A percentile compares a stretch with the other conserved stretches of the same genome.
These are phyloP conservation scores for Phaeosphaeriaceae sp. DNA, from an alignment of 2,329 filamentous ascomycete species.

Conservation along the genomic window DNA sequence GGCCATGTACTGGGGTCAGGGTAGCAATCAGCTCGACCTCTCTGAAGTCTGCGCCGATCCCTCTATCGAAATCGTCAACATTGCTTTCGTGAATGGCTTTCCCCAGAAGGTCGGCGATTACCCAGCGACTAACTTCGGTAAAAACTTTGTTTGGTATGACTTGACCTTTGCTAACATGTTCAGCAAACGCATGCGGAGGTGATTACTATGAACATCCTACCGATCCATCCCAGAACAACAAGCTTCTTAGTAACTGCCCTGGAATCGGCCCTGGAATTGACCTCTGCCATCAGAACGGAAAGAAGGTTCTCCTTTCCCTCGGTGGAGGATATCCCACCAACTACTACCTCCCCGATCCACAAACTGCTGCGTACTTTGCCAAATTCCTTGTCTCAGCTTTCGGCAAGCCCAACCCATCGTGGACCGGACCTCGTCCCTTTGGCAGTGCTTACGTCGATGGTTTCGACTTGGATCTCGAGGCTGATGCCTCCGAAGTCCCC, in stretches of 20 bases:
- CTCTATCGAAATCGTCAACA: conserved; percentile 61
- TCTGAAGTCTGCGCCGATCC: conserved; percentile 59
- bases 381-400: conserved; percentile 60
- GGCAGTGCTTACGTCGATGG: conserved; percentile 56
- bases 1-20: conserved; percentile 64
- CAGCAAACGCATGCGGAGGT: conserved; percentile 53
- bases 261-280: conserved; percentile 47
- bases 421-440: conserved; percentile 56
- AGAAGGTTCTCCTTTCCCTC: conserved; percentile 53
- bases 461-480: conserved; percentile 60
- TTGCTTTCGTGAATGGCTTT: conserved; percentile 63
- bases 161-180: neutral
- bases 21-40: conserved; percentile 55
- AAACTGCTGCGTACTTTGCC: conserved; percentile 54
- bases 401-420: conserved; percentile 48
- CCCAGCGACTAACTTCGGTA: conserved; percentile 63
- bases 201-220: conserved; percentile 45
- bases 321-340: conserved; percentile 51
- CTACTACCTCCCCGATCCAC: conserved; percentile 52
- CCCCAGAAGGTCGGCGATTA: conserved; percentile 56
- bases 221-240: conserved; percentile 42
- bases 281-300: conserved; percentile 40
- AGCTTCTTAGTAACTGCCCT: conserved; percentile 53
- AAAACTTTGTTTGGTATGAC: neutral
- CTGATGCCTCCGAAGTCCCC: conserved; percentile 23